Conservation (phyloP, 2,329 filamentous ascomycete species). For the Cercospora beticola region DNA sequence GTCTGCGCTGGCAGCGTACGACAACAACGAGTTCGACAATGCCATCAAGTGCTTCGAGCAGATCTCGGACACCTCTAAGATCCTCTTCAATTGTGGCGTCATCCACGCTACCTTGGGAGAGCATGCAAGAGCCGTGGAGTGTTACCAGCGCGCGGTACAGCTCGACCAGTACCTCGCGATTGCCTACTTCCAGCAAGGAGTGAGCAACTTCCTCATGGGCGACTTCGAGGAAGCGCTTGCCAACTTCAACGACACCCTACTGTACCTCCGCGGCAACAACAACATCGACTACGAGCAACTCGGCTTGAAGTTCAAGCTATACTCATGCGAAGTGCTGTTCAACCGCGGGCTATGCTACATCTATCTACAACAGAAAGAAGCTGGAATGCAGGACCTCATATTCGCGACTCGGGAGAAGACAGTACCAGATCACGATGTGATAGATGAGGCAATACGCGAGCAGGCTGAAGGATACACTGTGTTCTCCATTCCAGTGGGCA, state of each 20-base stretch:
- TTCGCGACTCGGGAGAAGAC: constrained; percentile 96
- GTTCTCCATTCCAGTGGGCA: constrained; percentile 94
- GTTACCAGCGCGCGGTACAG: constrained; percentile 85
- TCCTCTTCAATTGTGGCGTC: constrained; percentile 96
- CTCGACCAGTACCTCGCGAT: constrained; percentile 95
- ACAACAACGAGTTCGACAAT: constrained; percentile 96
- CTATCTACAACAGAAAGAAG: constrained; percentile 87
- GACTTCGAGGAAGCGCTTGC: constrained; percentile 96
- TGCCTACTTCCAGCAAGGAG: constrained; percentile 96
- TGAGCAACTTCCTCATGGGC: constrained; percentile 94
- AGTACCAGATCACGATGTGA: constrained; percentile 93
- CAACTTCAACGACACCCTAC: constrained; percentile 96
- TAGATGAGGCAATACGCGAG: constrained; percentile 93
- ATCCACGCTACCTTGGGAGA: constrained; percentile 96
- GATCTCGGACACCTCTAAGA: constrained; percentile 95
- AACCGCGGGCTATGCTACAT: constrained; percentile 97
- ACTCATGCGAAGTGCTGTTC: constrained; percentile 96
- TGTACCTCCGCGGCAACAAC: constrained; percentile 92
- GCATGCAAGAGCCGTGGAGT: constrained; percentile 93
- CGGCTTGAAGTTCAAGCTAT: constrained; percentile 91
- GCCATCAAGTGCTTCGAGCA: constrained; percentile 78
- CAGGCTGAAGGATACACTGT: constrained; percentile 97
- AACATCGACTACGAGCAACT: constrained; percentile 98
- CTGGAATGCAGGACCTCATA: constrained; percentile 84
- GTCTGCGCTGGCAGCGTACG: constrained; percentile 82